Evolutionary conservation across 2,329 filamentous ascomycete genomes (phyloP).

Genomic region (Tolypocladium paradoxum): DNA sequence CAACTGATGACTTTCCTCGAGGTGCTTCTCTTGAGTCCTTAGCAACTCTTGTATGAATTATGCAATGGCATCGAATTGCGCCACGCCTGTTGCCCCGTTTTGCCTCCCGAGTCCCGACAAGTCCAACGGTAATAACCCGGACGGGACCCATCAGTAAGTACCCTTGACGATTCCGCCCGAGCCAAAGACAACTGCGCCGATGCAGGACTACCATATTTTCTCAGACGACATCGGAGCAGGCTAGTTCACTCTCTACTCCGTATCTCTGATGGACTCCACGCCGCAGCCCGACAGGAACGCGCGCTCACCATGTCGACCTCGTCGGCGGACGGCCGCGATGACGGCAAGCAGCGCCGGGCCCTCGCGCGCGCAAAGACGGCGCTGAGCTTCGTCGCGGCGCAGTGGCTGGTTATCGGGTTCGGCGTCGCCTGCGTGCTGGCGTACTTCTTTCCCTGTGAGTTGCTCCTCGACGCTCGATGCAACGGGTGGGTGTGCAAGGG

Average conservation of each 20-base stretch:
- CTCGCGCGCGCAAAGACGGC: constrained; percentile 1
- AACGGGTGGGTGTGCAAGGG: background rate
- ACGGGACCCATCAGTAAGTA: background rate
- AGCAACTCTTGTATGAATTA: background rate
- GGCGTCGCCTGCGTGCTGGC: constrained; percentile 38
- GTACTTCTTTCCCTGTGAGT: constrained; percentile 32
- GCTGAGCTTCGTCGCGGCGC: constrained; percentile 32
- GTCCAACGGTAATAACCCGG: background rate
- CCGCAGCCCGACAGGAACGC: background rate
- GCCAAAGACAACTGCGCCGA: background rate
- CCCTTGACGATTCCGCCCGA: background rate
- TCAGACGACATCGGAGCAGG: background rate
- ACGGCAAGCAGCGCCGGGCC: background rate
- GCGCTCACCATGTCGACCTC: background rate
- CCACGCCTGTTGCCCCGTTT: background rate
- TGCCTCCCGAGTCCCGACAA: background rate
- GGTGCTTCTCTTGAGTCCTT: background rate
- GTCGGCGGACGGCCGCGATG: background rate
- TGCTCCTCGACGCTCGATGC: too few species aligned
- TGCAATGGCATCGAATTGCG: background rate
- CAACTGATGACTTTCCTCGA: too few species aligned
- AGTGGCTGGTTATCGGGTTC: constrained; percentile 57
- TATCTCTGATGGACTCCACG: background rate
- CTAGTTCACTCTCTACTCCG: background rate
- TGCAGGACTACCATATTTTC: background rate